phyloP scores from a whole-genome alignment of 2,329 filamentous ascomycete genomes.

The Leptographium flavum region DNA sequence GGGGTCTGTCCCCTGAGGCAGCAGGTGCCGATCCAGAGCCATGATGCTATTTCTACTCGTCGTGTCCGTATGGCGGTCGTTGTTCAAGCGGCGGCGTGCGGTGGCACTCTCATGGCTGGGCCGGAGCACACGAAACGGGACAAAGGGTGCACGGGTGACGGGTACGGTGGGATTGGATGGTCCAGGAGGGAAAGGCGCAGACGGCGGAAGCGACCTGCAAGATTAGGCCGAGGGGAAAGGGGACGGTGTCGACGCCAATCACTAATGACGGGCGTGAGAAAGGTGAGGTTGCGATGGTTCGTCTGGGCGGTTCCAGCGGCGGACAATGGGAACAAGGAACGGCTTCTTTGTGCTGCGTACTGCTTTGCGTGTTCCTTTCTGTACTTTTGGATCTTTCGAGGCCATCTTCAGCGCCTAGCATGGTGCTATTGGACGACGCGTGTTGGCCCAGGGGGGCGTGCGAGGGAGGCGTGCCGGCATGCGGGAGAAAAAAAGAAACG shows the following conservation, averaged over 20 bases:
- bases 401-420: neutral
- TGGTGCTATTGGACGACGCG: neutral
- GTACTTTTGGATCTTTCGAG: neutral
- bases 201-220: neutral
- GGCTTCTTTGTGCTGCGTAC: neutral
- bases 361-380: neutral
- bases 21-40: constrained; percentile 6
- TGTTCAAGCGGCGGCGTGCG: neutral
- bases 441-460: neutral
- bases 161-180: constrained; percentile 2
- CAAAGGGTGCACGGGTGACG: neutral
- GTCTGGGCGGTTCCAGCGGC: neutral
- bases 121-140: neutral
- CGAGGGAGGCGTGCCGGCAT: neutral
- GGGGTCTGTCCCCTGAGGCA: constrained; percentile 4
- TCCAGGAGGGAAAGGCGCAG: neutral
- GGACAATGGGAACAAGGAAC: neutral
- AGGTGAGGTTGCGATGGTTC: neutral
- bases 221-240: neutral
- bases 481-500: neutral
- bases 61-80: neutral
- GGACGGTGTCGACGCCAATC: neutral
- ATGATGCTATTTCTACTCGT: constrained; percentile 5
- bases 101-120: neutral
- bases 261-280: neutral